Percentiles rank a stretch among this genome's conserved stretches.
Evolutionary conservation across 495 filamentous ascomycete species (phyloP).

Genomic region (Trypethelium eluteriae): DNA sequence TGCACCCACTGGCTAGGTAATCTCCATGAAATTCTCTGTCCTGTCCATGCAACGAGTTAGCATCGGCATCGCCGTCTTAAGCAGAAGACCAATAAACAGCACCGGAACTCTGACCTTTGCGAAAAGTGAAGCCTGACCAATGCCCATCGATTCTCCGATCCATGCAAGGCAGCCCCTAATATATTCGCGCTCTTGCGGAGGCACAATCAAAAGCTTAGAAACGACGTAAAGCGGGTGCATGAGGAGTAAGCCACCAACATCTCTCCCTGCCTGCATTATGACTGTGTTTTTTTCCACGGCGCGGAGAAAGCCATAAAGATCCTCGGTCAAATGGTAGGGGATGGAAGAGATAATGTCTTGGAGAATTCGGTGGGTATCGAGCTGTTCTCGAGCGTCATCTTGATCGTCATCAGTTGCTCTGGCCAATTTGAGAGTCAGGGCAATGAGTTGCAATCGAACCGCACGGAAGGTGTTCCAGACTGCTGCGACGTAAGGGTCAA

Average conservation of each 20-base stretch:
- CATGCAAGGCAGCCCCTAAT: slow-evolving; percentile 27
- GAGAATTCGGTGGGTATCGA: slow-evolving; percentile 15
- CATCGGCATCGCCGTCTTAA: not conserved
- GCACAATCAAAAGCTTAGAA: slow-evolving; percentile 28
- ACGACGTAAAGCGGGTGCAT: slow-evolving; percentile 33
- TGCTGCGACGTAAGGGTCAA: slow-evolving; percentile 29
- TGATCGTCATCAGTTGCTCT: slow-evolving; percentile 14
- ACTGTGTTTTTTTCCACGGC: slow-evolving; percentile 7
- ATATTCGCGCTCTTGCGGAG: slow-evolving; percentile 25
- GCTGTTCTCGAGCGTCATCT: slow-evolving; percentile 9
- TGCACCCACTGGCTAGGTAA: not conserved
- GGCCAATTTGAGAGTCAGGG: slow-evolving; percentile 21
- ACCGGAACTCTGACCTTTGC: not conserved
- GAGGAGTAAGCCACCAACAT: slow-evolving; percentile 31
- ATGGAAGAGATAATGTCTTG: slow-evolving; percentile 33
- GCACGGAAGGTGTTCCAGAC: slow-evolving; percentile 34
- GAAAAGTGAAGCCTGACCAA: slow-evolving; percentile 30
- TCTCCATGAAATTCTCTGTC: slow-evolving; percentile 1
- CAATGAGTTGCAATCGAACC: slow-evolving; percentile 26
- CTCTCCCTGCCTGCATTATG: slow-evolving; percentile 26
- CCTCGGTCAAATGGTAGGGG: slow-evolving; percentile 32
- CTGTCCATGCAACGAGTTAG: slow-evolving; percentile 3
- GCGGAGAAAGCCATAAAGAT: slow-evolving; percentile 30
- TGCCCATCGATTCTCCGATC: slow-evolving; percentile 34
- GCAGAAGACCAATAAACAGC: not conserved